These are phyloP conservation scores for Sphaerulina vaccinii DNA, from an alignment of 2,329 filamentous ascomycete species.

Conservation along the genomic window DNA sequence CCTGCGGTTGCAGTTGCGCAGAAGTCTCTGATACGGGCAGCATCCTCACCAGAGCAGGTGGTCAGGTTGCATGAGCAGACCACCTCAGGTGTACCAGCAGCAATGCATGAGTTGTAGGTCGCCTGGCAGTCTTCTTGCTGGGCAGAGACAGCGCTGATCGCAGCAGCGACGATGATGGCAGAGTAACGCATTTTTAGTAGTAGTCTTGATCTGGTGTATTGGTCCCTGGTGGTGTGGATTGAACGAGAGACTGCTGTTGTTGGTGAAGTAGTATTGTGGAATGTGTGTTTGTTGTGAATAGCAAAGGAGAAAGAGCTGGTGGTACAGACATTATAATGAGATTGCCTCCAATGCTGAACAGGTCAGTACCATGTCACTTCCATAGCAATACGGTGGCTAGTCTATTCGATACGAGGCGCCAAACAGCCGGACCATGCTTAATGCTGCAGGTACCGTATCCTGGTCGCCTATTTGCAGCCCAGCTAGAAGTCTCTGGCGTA, in stretches of 20 bases:
- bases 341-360: background rate
- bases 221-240: background rate
- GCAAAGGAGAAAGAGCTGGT: background rate
- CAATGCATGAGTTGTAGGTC: constrained; percentile 20
- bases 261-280: background rate
- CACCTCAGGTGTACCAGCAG: constrained; percentile 12
- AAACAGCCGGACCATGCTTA: background rate
- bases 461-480: background rate
- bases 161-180: constrained; percentile 15
- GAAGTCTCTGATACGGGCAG: constrained; percentile 17
- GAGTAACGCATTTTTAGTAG: constrained; percentile 20
- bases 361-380: background rate
- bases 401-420: background rate
- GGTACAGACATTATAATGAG: background rate
- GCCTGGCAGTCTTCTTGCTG: constrained; percentile 16
- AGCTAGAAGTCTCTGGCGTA: background rate
- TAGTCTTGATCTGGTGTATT: background rate
- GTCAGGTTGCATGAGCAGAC: constrained; percentile 18
- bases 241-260: constrained; percentile 3
- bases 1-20: constrained; percentile 15
- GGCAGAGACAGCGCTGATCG: constrained; percentile 14
- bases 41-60: constrained; percentile 20
- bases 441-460: background rate
- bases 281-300: background rate
- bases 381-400: background rate